Evolutionary conservation across 371 early-diverging fungal species (phyloP).

Genomic region (Zychaea mexicana): DNA sequence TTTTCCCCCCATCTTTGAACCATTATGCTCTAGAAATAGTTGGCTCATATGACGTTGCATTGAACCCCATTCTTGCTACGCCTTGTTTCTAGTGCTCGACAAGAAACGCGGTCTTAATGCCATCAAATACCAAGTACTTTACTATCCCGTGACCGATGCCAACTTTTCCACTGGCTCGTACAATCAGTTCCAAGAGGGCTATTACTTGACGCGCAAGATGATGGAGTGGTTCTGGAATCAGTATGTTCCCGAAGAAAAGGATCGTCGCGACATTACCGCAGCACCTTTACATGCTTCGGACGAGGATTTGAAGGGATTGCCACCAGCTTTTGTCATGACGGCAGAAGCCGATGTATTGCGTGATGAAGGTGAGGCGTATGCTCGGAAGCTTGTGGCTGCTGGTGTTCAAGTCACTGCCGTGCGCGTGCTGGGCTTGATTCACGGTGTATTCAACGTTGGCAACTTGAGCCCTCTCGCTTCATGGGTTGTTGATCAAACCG

Average conservation of each 20-base stretch:
- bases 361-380: slow-evolving; percentile 41
- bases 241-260: slow-evolving; percentile 17
- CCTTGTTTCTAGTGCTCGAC: slow-evolving; percentile 20
- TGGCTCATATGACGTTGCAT: too few species aligned
- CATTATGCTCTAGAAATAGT: too few species aligned
- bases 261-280: slow-evolving; percentile 14
- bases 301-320: slow-evolving; percentile 29
- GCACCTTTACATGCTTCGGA: slow-evolving; percentile 17
- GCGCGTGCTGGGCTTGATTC: slow-evolving; percentile 22
- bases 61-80: too few species aligned
- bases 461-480: slow-evolving; percentile 3
- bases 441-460: slow-evolving; percentile 9
- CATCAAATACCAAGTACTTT: slow-evolving; percentile 27
- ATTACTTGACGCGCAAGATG: slow-evolving; percentile 18
- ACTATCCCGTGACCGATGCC: slow-evolving; percentile 27
- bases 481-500: slow-evolving; percentile 7
- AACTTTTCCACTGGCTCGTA: slow-evolving; percentile 29
- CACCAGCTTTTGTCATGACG: slow-evolving; percentile 32
- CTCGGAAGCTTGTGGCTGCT: slow-evolving; percentile 22
- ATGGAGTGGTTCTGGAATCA: slow-evolving; percentile 38
- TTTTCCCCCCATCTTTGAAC: too few species aligned
- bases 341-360: slow-evolving; percentile 41
- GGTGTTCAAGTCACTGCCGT: slow-evolving; percentile 23
- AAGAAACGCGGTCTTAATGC: slow-evolving; percentile 24
- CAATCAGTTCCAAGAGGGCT: slow-evolving; percentile 17